Conservation (phyloP, 176 grass and related monocot species). For the Elaeis guineensis region DNA sequence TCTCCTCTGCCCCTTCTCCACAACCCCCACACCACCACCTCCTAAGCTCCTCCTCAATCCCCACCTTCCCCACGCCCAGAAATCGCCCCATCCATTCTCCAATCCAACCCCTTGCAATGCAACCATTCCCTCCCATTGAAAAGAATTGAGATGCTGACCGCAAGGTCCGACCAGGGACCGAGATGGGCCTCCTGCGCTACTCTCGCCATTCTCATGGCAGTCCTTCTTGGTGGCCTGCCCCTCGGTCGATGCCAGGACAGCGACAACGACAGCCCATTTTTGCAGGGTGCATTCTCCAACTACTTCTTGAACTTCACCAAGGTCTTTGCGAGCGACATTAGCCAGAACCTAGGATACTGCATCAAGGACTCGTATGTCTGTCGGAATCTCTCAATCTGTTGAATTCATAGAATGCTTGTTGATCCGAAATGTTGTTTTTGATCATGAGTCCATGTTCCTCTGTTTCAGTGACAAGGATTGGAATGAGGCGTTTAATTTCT, state of each 20-base stretch:
- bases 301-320: conserved; percentile 37
- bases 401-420: neutral
- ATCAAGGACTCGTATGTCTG: conserved; percentile 56
- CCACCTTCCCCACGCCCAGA: neutral
- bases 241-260: conserved; percentile 3
- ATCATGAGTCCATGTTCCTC: neutral
- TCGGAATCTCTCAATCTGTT: neutral
- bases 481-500: conserved; percentile 82
- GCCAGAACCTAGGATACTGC: conserved; percentile 51
- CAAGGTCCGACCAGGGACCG: neutral
- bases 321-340: conserved; percentile 36
- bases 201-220: neutral
- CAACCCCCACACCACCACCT: neutral
- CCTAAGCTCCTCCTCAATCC: neutral
- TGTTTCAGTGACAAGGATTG: conserved; percentile 55
- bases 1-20: neutral
- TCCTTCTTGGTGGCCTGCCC: neutral
- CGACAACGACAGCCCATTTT: neutral
- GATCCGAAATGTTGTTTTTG: neutral
- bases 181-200: neutral
- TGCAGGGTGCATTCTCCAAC: conserved; percentile 16
- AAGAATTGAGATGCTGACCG: neutral
- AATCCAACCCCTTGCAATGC: too few species aligned
- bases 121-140: too few species aligned
- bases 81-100: too few species aligned